Evolutionary conservation across 1,284 basidiomycete genomes (phyloP), one percentile per base, ranked within the genome.

Genomic region (Amylostereum areolatum): DNA sequence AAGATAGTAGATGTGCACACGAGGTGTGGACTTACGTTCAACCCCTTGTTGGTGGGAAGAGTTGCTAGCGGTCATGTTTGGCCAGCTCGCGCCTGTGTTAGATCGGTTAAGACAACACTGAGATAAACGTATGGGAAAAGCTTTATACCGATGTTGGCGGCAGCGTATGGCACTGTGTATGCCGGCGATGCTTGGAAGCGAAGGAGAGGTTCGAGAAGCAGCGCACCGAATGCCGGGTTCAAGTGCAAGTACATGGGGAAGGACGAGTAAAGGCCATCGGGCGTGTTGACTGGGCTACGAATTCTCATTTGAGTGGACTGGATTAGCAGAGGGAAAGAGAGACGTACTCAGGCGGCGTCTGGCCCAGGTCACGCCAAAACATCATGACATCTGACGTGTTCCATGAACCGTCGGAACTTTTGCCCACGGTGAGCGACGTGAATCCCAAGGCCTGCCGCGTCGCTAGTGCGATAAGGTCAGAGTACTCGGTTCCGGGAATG

Each of bases 301-400:
- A n/a, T n/a, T n/a, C n/a, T n/a, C n/a, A n/a, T n/a, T n/a, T n/a
- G n/a, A n/a, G n/a, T n/a, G n/a, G n/a, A n/a, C n/a, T n/a, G n/a
- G n/a, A n/a, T n/a, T n/a, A n/a, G n/a, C n/a, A n/a, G n/a, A n/a
- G n/a, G n/a, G n/a, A n/a, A n/a, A n/a, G n/a, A n/a, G n/a, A n/a
- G n/a, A n/a, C n/a, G n/a, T n/a, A n/a, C n/a, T n/a, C n/a, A n/a
- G n/a, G n/a, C n/a, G n/a, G n/a, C n/a, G n/a, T n/a, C n/a, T n/a
- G n/a, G n/a, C n/a, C n/a, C n/a, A n/a, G n/a, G n/a, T 53, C 44
- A 31, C 43, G 52, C 52, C 52, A 47, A 45, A 53, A 53, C 50
- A 52, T 52, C 45, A 52, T 53, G 9, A 52, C 52, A 37, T 53
- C 52, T 4, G 43, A 44, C 9, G 35, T 18, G 35, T 52, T 29